Conservation (phyloP, 495 filamentous ascomycete genomes). For the Penicillium fimorum region DNA sequence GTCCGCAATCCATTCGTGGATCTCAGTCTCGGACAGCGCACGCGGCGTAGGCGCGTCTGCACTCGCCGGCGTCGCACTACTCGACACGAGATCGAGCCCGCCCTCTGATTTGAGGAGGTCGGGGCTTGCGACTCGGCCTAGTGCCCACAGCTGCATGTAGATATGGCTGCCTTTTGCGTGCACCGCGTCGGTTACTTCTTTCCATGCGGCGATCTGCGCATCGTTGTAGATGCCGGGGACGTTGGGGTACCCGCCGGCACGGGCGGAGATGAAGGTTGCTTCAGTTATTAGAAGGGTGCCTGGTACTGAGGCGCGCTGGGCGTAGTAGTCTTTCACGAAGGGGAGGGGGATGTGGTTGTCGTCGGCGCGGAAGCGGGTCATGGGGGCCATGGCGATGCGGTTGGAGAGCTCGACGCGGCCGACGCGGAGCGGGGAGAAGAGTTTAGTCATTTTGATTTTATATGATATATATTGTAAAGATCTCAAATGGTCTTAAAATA, state of each 20-base stretch:
- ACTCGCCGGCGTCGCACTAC: constrained; percentile 49
- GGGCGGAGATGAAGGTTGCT: constrained; percentile 59
- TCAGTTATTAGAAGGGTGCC: constrained; percentile 57
- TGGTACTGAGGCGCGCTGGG: constrained; percentile 48
- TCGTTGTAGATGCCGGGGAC: constrained; percentile 62
- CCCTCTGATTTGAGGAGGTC: constrained; percentile 30
- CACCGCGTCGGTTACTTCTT: constrained; percentile 60
- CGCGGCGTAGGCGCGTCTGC: constrained; percentile 40
- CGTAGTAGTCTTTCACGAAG: constrained; percentile 51
- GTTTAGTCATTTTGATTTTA: constrained; percentile 26
- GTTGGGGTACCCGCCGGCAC: constrained; percentile 52
- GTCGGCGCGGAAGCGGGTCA: constrained; percentile 49
- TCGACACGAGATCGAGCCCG: constrained; percentile 42
- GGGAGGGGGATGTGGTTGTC: constrained; percentile 44
- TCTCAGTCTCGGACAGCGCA: constrained; percentile 55
- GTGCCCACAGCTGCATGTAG: constrained; percentile 65
- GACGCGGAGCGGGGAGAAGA: constrained; percentile 53
- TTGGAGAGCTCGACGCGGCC: constrained; percentile 46
- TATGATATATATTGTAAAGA: not conserved
- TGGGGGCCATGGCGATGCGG: constrained; percentile 50
- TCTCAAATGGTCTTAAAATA: not conserved
- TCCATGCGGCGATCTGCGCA: constrained; percentile 63
- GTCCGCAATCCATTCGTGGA: constrained; percentile 52
- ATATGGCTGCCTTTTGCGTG: constrained; percentile 64
- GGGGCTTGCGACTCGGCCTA: constrained; percentile 57